Percentiles rank a stretch among this genome's conserved stretches.
phyloP scores from a whole-genome alignment of 495 filamentous ascomycete genomes.

The Physcia stellaris region DNA sequence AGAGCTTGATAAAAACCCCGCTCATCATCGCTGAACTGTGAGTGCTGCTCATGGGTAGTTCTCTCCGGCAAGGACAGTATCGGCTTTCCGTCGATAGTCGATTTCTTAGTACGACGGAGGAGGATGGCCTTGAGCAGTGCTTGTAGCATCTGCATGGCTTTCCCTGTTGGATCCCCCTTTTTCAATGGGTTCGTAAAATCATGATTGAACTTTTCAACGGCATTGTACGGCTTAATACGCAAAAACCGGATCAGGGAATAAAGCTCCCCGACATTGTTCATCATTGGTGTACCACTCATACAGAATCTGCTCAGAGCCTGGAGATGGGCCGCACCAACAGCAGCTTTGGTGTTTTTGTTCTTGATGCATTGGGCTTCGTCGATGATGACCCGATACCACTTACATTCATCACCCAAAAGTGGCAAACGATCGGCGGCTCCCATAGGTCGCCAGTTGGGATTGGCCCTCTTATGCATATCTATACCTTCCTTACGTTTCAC shows the following conservation, averaged over 20 bases:
- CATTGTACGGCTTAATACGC: conserved; percentile 63
- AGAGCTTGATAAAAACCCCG: conserved; percentile 56
- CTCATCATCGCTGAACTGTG: conserved; percentile 65
- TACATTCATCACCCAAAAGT: conserved; percentile 47
- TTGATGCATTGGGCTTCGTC: conserved; percentile 95
- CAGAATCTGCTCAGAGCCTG: conserved; percentile 60
- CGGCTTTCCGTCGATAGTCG: conserved; percentile 71
- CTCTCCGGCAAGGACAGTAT: conserved; percentile 66
- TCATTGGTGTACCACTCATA: conserved; percentile 89
- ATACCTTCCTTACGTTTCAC: conserved; percentile 40
- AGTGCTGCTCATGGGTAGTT: conserved; percentile 48
- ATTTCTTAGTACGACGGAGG: conserved; percentile 72
- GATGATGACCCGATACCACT: conserved; percentile 76
- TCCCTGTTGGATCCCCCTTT: conserved; percentile 23
- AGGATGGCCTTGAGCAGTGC: conserved; percentile 74
- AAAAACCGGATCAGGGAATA: conserved; percentile 74
- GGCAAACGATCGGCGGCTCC: conserved; percentile 27
- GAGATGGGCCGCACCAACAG: conserved; percentile 47
- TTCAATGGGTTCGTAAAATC: conserved; percentile 42
- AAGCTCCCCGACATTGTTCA: conserved; percentile 77
- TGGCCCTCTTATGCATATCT: conserved; percentile 17
- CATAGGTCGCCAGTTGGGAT: conserved; percentile 18
- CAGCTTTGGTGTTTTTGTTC: conserved; percentile 57
- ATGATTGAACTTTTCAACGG: conserved; percentile 44
- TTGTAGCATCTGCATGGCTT: conserved; percentile 59